Percentiles rank a stretch among this genome's conserved stretches.
phyloP scores from a whole-genome alignment of 2,329 filamentous ascomycete species.

The Xylariaceae sp. region DNA sequence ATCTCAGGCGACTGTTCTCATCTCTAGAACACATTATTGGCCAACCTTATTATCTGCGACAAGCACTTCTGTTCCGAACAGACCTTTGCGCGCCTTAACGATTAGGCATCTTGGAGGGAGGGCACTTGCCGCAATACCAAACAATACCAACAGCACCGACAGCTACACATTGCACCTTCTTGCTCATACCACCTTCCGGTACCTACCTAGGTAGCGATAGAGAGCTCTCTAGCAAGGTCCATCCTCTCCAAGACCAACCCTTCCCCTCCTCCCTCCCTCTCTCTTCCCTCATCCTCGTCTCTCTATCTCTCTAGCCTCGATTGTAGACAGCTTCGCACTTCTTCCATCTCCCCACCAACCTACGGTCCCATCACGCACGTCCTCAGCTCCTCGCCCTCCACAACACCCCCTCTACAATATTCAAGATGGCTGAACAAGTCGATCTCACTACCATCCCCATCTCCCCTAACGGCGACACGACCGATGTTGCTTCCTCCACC shows the following conservation, averaged over 20 bases:
- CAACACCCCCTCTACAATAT: background rate
- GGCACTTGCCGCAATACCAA: background rate
- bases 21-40: background rate
- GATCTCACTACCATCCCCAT: constrained; percentile 73
- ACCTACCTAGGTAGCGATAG: too few species aligned
- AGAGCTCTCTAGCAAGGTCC: too few species aligned
- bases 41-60: constrained; percentile 6
- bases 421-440: constrained; percentile 61
- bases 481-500: constrained; percentile 52
- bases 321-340: background rate
- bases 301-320: constrained; percentile 5
- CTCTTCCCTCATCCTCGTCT: background rate
- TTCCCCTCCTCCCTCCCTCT: background rate
- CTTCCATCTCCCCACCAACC: background rate
- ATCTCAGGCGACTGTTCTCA: background rate
- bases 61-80: background rate
- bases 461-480: constrained; percentile 67
- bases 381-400: background rate
- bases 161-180: background rate
- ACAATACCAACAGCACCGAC: background rate
- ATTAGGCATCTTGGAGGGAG: too few species aligned
- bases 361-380: background rate
- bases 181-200: background rate
- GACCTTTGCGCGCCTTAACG: too few species aligned
- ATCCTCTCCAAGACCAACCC: background rate